Evolutionary conservation across 805 yeast genomes (phyloP), one percentile per base, ranked within the genome.

Genomic region (Candida nanaspora): DNA sequence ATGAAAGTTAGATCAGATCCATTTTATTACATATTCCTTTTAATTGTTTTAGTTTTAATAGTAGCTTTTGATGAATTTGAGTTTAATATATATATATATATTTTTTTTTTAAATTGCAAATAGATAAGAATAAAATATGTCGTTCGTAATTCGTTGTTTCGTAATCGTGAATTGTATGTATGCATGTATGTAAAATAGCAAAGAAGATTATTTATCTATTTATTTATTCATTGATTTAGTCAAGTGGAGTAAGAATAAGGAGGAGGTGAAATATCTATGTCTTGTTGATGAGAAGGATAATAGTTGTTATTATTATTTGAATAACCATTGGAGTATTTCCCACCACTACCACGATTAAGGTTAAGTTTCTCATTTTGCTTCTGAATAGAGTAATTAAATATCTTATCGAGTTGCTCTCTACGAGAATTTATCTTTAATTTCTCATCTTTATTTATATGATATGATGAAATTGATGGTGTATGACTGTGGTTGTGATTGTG

Each of bases 371-470:
- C 34, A 33, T 14, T 15, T 22, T 33, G 35, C 4, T 16, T n/a
- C 23, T 31, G 34, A 31, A 16, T 31, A 4, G 23, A 18, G 16
- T 29, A 29, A 15, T 31, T 31, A 11, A 57, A 46, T 16, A 57
- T 44, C 18, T 46, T 48, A 40, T 57, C 59, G 26, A 57, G 43
- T 41, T 55, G 56, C 41, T 45, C 44, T 35, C 54, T 49, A 36
- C 61, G 46, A 10, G 50, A 45, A 27, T 49, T 48, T 35, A 56
- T 56, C 44, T 53, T 44, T 18, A 48, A 19, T 38, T 49, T 47
- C 38, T 56, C 61, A 21, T 39, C 38, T 35, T 49, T 51, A 44
- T 49, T 58, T 36, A 55, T 55, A 39, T 52, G 55, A 34, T 46
- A 50, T 7, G 32, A 29, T 21, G 36, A 23, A 22, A 13, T n/a